phyloP scores from a whole-genome alignment of 2,329 filamentous ascomycete genomes.

The Pestalotiopsis sp. region DNA sequence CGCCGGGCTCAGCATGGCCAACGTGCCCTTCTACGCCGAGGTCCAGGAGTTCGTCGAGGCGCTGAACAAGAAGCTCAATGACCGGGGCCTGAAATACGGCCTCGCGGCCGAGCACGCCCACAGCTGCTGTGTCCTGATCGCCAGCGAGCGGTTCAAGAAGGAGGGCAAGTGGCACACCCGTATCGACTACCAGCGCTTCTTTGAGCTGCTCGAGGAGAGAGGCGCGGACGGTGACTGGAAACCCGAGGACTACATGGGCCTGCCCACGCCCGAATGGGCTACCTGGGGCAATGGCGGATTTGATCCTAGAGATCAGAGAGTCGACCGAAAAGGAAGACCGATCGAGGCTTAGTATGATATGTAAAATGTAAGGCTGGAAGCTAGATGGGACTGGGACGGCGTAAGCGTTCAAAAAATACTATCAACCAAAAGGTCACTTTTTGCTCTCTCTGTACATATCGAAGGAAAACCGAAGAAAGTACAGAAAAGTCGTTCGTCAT shows the following conservation, averaged over 20 bases:
- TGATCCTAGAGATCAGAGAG: conserved; percentile 84
- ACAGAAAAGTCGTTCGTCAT: conserved; percentile 15
- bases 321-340: conserved; percentile 82
- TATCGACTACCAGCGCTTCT: conserved; percentile 91
- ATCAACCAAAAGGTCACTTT: background rate
- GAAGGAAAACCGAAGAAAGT: background rate
- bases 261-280: conserved; percentile 88
- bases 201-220: conserved; percentile 76
- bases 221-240: conserved; percentile 69
- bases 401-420: background rate
- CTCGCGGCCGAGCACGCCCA: conserved; percentile 95
- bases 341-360: conserved; percentile 42
- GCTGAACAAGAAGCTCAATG: conserved; percentile 69
- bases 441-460: background rate
- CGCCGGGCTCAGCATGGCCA: conserved; percentile 92
- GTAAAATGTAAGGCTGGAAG: background rate
- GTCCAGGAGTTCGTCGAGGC: conserved; percentile 81
- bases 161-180: conserved; percentile 85
- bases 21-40: conserved; percentile 95
- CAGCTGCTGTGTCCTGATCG: conserved; percentile 88
- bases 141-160: conserved; percentile 77
- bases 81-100: conserved; percentile 78
- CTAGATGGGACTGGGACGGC: background rate
- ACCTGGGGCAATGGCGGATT: conserved; percentile 94
- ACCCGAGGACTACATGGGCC: conserved; percentile 89